A percentile compares a stretch with the other conserved stretches of the same genome.
Evolutionary conservation across 345 rosid genomes (phyloP).

Genomic region (Carallia pectinifolia): DNA sequence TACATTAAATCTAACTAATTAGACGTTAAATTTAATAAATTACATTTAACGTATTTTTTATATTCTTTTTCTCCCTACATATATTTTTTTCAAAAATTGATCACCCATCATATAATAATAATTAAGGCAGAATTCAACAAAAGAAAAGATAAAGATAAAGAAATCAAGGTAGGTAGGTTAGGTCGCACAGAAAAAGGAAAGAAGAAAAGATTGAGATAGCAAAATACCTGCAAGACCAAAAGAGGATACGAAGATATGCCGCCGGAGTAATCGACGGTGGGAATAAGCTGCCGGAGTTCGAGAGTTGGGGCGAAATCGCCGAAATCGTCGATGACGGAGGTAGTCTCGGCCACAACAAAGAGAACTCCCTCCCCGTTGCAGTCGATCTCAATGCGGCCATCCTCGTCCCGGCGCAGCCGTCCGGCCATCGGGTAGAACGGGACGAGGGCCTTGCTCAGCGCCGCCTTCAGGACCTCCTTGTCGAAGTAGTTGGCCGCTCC

Average conservation of each 20-base stretch:
- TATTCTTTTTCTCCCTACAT: too few relatives aligned
- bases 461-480: constrained; percentile 53
- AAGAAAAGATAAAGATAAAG: too few relatives aligned
- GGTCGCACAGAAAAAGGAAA: background rate
- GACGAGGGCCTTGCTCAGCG: constrained; percentile 70
- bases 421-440: constrained; percentile 98
- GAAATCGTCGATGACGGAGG: constrained; percentile 61
- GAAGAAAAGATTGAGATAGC: background rate
- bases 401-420: constrained; percentile 64
- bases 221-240: constrained; percentile 75
- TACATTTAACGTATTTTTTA: too few relatives aligned
- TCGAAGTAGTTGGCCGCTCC: constrained; percentile 67
- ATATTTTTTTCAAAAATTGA: too few relatives aligned
- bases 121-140: too few relatives aligned
- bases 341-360: constrained; percentile 75
- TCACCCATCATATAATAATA: too few relatives aligned
- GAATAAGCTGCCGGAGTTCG: constrained; percentile 81
- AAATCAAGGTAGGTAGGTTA: too few relatives aligned
- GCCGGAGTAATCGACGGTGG: constrained; percentile 78
- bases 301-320: constrained; percentile 89
- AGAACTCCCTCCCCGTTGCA: constrained; percentile 87
- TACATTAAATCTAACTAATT: too few relatives aligned
- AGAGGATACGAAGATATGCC: constrained; percentile 74
- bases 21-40: too few relatives aligned
- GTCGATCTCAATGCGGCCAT: constrained; percentile 92